phyloP scores from a whole-genome alignment of 768 basidiomycete species.

The Hericium rajendrae region DNA sequence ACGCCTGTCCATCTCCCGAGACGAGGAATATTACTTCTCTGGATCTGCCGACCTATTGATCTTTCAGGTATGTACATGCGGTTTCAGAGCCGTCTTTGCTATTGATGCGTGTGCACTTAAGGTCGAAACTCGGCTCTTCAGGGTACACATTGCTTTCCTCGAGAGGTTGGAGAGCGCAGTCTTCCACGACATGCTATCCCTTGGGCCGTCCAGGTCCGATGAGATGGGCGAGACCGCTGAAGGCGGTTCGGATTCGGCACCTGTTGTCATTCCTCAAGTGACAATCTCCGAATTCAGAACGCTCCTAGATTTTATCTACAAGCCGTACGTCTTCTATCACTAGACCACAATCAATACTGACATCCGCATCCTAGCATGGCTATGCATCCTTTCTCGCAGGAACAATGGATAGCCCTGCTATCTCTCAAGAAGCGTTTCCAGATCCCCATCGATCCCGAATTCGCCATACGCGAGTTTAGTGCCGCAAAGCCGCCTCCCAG shows the following conservation, averaged over 20 bases:
- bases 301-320: background rate
- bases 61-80: background rate
- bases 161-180: background rate
- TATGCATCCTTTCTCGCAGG: background rate
- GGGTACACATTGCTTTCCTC: background rate
- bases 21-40: background rate
- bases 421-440: too few relatives aligned
- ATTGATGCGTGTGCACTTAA: background rate
- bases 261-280: background rate
- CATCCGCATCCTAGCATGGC: too few relatives aligned
- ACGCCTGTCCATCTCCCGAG: too few relatives aligned
- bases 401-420: too few relatives aligned
- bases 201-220: background rate
- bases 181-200: background rate
- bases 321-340: background rate
- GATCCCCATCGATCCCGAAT: too few relatives aligned
- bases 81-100: background rate
- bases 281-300: background rate
- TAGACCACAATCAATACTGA: too few relatives aligned
- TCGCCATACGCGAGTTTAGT: background rate
- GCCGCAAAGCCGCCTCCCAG: too few relatives aligned
- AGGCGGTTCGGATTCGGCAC: background rate
- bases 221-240: background rate
- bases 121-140: background rate
- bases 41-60: background rate